Base-by-base conservation (phyloP, 805 yeast species). In the Maudiozyma bulderi region DNA sequence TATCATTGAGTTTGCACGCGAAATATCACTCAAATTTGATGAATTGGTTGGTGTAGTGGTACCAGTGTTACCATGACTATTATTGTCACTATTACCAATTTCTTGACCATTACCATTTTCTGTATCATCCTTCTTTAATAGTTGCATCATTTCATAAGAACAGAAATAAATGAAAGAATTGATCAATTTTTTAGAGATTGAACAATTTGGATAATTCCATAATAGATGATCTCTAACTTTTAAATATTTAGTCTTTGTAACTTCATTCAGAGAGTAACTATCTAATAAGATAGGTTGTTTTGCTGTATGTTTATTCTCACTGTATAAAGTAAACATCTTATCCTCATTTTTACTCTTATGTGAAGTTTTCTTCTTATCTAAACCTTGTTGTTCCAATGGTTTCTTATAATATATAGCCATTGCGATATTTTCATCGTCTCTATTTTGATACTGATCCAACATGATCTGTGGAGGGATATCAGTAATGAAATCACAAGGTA, bases 401-500 rank as follows among this genome's bases (percentile, higher is more conserved):
- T 90, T 90, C 52, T 76, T 72, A 70, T 89, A 90, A 62, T 80
- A 80, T n/a, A 87, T 79, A 37, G 85, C 74, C 68, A 88, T 73
- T 7, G 95, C 93, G 43, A 85, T 66, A 53, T 86, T 87, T 31
- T 72, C 68, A 40, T 77, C 83, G 26, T 77, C 78, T 58, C 82
- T 80, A 55, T 82, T 82, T 59, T 96, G 74, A 64, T 82, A 90
- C 46, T 84, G 85, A 60, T 91, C 95, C 43, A 89, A 80, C 33
- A 93, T 73, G 15, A 84, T 83, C 59, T 86, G 91, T 9, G 98
- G 96, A 3, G 96, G 95, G 38, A 91, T 72, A 62, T 90, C 91
- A 2, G 98, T 89, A 47, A 95, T 73, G 62, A 93, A 86, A 65
- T 95, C 99, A 69, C 97, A 91, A 7, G 98, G 97, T 48, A 93